A percentile compares a stretch with the other conserved stretches of the same genome.
phyloP scores from a whole-genome alignment of 1,284 basidiomycete genomes.

The Sanghuangporus sanghuang region DNA sequence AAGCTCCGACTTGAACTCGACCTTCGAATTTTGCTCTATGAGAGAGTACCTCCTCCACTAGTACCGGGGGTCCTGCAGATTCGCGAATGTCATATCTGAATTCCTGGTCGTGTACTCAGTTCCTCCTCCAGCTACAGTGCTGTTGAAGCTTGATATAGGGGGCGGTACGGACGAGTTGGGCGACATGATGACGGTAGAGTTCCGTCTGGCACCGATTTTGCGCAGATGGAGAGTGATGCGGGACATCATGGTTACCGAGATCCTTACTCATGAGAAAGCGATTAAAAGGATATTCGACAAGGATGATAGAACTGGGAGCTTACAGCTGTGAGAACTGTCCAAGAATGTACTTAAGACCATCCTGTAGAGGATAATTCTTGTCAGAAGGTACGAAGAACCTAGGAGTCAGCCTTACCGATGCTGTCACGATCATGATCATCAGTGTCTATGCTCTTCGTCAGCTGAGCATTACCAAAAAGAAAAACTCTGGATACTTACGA shows the following conservation, averaged over 20 bases:
- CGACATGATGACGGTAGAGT: background rate
- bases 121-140: background rate
- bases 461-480: background rate
- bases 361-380: slow-evolving; percentile 3
- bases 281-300: background rate
- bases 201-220: background rate
- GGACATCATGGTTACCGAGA: slow-evolving; percentile 19
- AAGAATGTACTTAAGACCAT: slow-evolving; percentile 18
- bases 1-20: too few relatives aligned
- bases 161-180: background rate
- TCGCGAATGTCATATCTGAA: background rate
- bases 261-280: background rate
- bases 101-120: background rate
- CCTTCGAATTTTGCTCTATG: background rate
- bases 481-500: slow-evolving; percentile 4
- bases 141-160: background rate
- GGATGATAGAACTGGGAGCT: background rate
- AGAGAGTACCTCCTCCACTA: background rate
- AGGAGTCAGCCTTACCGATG: slow-evolving; percentile 11
- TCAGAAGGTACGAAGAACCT: background rate
- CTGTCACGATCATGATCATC: slow-evolving; percentile 15
- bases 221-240: slow-evolving; percentile 19
- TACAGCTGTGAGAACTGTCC: slow-evolving; percentile 16
- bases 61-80: background rate
- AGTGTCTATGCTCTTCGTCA: background rate